Evolutionary conservation across 352 stramenopile species (phyloP), one percentile per base, ranked within the genome.

Genomic region (Phytophthora uliginosa): DNA sequence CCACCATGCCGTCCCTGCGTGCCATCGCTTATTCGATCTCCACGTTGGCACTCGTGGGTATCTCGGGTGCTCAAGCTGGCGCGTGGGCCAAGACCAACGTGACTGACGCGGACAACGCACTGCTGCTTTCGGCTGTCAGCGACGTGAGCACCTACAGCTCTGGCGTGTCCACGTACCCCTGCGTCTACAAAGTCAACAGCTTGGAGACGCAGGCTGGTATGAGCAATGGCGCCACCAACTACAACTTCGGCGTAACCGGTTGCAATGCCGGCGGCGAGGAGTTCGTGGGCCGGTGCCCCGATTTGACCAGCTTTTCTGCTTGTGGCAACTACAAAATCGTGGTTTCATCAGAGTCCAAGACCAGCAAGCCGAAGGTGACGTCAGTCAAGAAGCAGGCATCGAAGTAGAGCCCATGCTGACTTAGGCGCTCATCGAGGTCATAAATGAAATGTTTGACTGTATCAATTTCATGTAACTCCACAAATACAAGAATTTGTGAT

Each of bases 241-340:
- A 84, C 69, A 76, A 74, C 38, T 88, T 82, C 69, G 33, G 78
- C 40, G 57, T 85, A 7, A 67, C 76, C 7, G 79, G 74, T 7
- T 88, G 81, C 64, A 69, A 76, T 33, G 69, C 80, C 45, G 64
- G 71, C 40, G 67, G 71, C 40, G 67, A 71, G 26, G 53, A 64
- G n/a, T 71, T 68, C 22, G 72, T 83, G 13, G 75, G 75, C 20
- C 68, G 67, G 47, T 84, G 75, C 69, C 47, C 64, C 24, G 66
- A 81, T 36, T 72, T 76, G 51, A 65, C 73, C 33, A 77, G 71
- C 36, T 72, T 72, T 48, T 34, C 57, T 56, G 57, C 58, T 3
- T 64, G 64, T 53, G 55, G 60, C 10, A 69, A 15, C 45, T 83
- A 79, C 59, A 66, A 81, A 28, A 56, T 84, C 18, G 71, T 69